Evolutionary conservation across 2,329 filamentous ascomycete genomes (phyloP).

Genomic region (Alternaria burnsii): DNA sequence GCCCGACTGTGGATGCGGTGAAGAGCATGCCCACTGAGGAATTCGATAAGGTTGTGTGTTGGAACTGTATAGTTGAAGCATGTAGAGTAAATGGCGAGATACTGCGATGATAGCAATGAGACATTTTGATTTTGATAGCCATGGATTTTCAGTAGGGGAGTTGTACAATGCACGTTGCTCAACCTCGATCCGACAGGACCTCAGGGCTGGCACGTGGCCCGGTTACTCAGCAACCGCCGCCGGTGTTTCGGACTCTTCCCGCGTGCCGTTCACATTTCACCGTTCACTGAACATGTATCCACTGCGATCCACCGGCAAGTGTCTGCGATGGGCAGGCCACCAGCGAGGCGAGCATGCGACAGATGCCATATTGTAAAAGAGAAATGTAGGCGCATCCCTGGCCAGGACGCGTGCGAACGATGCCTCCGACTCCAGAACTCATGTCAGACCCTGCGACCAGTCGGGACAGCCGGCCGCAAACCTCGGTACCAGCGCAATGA

Average conservation of each 20-base stretch:
- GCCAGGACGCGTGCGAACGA: slow-evolving; percentile 15
- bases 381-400: slow-evolving; percentile 11
- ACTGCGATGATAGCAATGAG: not conserved
- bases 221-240: slow-evolving; percentile 9
- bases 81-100: not conserved
- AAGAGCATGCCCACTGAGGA: slow-evolving; percentile 34
- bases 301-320: slow-evolving; percentile 2
- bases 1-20: slow-evolving; percentile 34
- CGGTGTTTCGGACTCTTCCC: slow-evolving; percentile 1
- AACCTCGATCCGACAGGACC: not conserved
- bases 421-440: slow-evolving; percentile 12
- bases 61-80: not conserved
- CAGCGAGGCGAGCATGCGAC: slow-evolving; percentile 14
- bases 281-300: slow-evolving; percentile 11
- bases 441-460: slow-evolving; percentile 14
- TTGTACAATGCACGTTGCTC: too few relatives aligned
- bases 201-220: slow-evolving; percentile 1
- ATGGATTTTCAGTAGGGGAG: too few relatives aligned
- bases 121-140: not conserved
- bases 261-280: not conserved
- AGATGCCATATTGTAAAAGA: slow-evolving; percentile 17
- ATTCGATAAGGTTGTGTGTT: not conserved
- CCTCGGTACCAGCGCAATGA: slow-evolving; percentile 14
- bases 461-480: slow-evolving; percentile 14
- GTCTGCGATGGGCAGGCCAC: slow-evolving; percentile 13